These are phyloP conservation scores for Apiotrichum mycotoxinovorans DNA, from an alignment of 1,284 basidiomycete species.

Conservation along the genomic window DNA sequence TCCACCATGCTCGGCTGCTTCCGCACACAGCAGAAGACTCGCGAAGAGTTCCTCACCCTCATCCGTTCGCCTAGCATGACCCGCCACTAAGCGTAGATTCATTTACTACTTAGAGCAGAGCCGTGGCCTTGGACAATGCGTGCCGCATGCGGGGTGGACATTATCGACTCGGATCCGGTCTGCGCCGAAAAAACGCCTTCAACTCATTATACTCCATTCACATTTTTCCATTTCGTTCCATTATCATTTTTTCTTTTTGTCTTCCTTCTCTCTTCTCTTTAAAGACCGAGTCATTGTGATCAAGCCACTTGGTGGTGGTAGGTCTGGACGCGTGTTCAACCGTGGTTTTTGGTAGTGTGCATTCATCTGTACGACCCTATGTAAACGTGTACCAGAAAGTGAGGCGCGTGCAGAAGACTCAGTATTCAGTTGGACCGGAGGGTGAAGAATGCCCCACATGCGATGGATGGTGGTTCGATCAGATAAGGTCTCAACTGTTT, in stretches of 20 bases:
- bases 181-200: no score
- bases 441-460: neutral
- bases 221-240: no score
- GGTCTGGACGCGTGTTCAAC: neutral
- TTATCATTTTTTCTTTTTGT: neutral
- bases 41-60: slow-evolving; percentile 65
- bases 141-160: neutral
- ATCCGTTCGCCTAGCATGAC: slow-evolving; percentile 39
- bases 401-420: neutral
- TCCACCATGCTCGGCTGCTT: slow-evolving; percentile 99
- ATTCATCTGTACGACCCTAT: slow-evolving; percentile 25
- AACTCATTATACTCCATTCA: no score
- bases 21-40: slow-evolving; percentile 92
- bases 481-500: no score
- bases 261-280: neutral
- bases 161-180: neutral
- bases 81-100: slow-evolving; percentile 23
- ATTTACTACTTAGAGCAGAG: no score
- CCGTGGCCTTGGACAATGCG: neutral
- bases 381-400: slow-evolving; percentile 4
- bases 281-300: neutral
- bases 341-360: slow-evolving; percentile 14
- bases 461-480: no score
- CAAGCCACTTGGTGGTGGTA: neutral
- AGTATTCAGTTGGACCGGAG: neutral